Evolutionary conservation across 2,329 filamentous ascomycete genomes (phyloP), one percentile per base, ranked within the genome.

Genomic region (Plenodomus lindquistii): DNA sequence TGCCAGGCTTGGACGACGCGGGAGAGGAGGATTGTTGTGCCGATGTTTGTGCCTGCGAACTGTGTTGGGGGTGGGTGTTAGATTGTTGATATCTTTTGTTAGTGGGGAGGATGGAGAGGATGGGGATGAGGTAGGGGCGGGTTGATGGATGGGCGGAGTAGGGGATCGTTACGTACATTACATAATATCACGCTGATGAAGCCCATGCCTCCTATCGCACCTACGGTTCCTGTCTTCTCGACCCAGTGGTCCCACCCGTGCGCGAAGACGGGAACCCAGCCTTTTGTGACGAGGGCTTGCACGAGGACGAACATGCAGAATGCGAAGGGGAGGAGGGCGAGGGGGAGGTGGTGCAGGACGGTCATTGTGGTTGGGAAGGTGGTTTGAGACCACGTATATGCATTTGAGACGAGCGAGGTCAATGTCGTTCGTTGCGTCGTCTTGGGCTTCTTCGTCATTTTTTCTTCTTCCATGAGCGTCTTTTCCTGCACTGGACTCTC

Each of bases 1-100:
- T 82, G 74, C 87, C 87, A 90, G 0, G 81, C 74, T 64, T 90
- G 87, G 10, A 90, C 81, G 6, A 89, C 80, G 2, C 87, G 84
- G 8, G 81, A 88, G 1, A 90, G 76, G 0, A 90, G 80, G 61
- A 91, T 90, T 0, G 87, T 86, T 0, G 87, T 88, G 27, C 87
- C 87, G 43, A 90, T 90, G 55, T 90, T 90, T 1, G 87, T 90
- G 16, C 87, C 87, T 0, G 87, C 85, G 57, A 89, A 90, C 85
- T 89, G 27, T 31, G 11, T 8, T 8, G 27, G 27, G 11, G 11
- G 6, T 8, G 11, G 27, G 27, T 8, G 17, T 46, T 27, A 40
- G 44, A 24, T 11, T 5, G 22, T 24, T 5, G 22, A 24, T 24
- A 11, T 5, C 22, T 5, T 24, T 24, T 24, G 22, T 6, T 5